Base-by-base conservation (phyloP, 495 filamentous ascomycete species). In the Aspergillus biplanus region DNA sequence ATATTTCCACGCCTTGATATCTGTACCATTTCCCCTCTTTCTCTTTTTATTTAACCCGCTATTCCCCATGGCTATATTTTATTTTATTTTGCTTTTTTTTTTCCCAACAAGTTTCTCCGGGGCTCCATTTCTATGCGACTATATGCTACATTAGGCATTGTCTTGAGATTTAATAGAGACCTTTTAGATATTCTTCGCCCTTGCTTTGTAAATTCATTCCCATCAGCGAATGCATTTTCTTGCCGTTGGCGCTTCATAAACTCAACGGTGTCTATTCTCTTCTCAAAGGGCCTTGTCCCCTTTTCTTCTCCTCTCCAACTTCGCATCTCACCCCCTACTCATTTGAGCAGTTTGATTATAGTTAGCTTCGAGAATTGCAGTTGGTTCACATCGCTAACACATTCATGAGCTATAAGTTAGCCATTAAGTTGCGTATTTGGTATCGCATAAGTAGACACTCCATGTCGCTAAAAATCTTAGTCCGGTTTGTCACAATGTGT, bases 21-120 rank as follows among this genome's bases (percentile, higher is more conserved):
- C 47, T 50, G 47, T 50, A 50, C 21, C 47, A 50, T 50, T 21
- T 32, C 49, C n/a, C 15, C 13, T 62, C 48, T 42, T 16, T 34
- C 50, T 56, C 3, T 16, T 16, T 56, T 16, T 27, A 27, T 27
- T 27, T 27, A 27, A 27, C 21, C 15, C 32, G n/a, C 49, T 31
- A n/a, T 52, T 58, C 27, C 42, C 34, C 39, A 44, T 12, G 8
- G 18, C 7, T 27, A 27, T 27, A 27, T 44, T 46, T 49, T 5
- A 4, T 33, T 48, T 33, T 32, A 48, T 18, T 7, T 48, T 33
- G 7, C 39, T n/a, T 59, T 39, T 9, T 33, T 27, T 7, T 50
- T 52, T 55, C 31, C 16, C 31, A 37, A 33, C n/a, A 31, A 46
- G 35, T 44, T 9, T 54, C 37, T 61, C 44, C 16, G 33, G 15